Evolutionary conservation across 768 basidiomycete genomes (phyloP), one percentile per base, ranked within the genome.

Genomic region (Gloeopeniophorella convolvens): DNA sequence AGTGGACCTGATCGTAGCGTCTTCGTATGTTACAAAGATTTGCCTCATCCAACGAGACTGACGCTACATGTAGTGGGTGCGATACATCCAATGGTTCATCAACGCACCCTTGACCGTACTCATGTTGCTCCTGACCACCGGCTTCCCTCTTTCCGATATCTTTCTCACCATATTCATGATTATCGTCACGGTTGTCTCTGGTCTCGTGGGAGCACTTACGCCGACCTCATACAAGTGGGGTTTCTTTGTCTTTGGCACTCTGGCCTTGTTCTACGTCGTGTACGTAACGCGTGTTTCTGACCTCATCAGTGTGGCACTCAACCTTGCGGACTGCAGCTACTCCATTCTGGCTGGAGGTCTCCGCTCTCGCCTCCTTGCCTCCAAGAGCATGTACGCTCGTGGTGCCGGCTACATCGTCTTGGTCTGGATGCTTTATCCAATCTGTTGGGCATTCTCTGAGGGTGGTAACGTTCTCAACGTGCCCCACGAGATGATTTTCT

Each of bases 81-180:
- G 75, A 32, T 79, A 77, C 54, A 76, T 79, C 59, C 75, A 75
- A 48, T 78, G 75, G 76, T 72, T 75, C 49, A 75, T 79, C 68
- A 78, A 73, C 41, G 75, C 76, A 5, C 79, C 80, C 1, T 56
- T 75, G 9, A 60, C 79, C 11, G 64, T 82, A 4, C 68, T 80
- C 37, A 60, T 65, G 24, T 57, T 80, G 31, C 60, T 77, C 13
- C 65, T 76, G 44, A 65, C 71, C 6, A 75, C 78, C 23, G 73
- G 69, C 13, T 61, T 79, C 37, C 68, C 79, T 2, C 65, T 77
- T 3, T 70, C 70, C 32, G 71, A 75, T 54, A 73, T 79, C 56
- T 68, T 81, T 54, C 57, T 62, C 35, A 60, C 72, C 30, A 56
- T 71, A 57, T 76, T 75, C 66, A 71, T 79, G 60, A 66, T 71